phyloP scores from a whole-genome alignment of 2,329 filamentous ascomycete species.

The Aspergillus terreus region DNA sequence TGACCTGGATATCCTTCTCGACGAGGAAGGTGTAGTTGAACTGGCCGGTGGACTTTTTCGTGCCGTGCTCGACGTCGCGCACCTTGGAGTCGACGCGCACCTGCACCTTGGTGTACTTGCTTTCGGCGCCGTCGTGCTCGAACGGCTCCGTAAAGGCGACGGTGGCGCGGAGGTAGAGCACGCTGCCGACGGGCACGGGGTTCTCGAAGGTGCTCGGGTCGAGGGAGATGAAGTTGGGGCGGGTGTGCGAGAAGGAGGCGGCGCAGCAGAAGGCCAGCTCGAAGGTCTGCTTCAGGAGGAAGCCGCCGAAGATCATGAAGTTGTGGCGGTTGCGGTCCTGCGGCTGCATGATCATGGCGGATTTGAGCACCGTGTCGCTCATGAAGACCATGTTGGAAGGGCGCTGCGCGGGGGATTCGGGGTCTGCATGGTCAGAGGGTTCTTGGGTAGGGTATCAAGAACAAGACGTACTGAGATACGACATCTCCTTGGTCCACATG shows the following conservation, averaged over 20 bases:
- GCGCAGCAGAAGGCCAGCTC: conserved; percentile 74
- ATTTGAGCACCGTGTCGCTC: conserved; percentile 59
- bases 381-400: conserved; percentile 60
- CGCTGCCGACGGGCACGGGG: conserved; percentile 70
- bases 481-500: conserved; percentile 67
- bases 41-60: conserved; percentile 65
- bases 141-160: conserved; percentile 67
- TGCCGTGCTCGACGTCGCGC: conserved; percentile 66
- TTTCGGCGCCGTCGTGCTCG: conserved; percentile 42
- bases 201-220: conserved; percentile 73
- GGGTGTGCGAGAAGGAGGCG: conserved; percentile 64
- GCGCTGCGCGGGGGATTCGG: conserved; percentile 51
- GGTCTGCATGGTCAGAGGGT: conserved; percentile 38
- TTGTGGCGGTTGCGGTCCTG: conserved; percentile 67
- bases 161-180: conserved; percentile 68
- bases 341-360: conserved; percentile 72
- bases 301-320: conserved; percentile 77
- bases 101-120: conserved; percentile 61
- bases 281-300: conserved; percentile 69
- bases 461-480: conserved; percentile 52
- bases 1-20: conserved; percentile 61
- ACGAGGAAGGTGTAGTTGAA: conserved; percentile 74
- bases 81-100: conserved; percentile 70
- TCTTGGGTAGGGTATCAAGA: neutral
- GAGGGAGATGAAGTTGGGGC: conserved; percentile 68